A percentile compares a stretch with the other conserved stretches of the same genome.
Conservation (phyloP, 345 rosid genomes). For the Camelina hispida region DNA sequence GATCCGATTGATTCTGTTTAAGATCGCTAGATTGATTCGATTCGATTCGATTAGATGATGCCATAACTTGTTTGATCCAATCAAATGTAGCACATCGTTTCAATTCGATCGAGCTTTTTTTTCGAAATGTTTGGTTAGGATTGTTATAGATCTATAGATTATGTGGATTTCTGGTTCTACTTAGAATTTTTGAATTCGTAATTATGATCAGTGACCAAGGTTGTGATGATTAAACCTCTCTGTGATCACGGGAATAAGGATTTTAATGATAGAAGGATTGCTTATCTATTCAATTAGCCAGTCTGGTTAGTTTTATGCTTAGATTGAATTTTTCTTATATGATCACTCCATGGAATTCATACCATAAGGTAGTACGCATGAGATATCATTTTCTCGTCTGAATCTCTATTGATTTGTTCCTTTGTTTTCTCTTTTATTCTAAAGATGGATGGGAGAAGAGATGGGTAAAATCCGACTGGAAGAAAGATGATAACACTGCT, state of each 20-base stretch:
- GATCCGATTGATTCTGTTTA: not conserved
- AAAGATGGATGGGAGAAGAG: constrained; percentile 94
- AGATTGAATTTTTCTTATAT: too few relatives aligned
- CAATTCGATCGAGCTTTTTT: not conserved
- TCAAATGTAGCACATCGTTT: too few relatives aligned
- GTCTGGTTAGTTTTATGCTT: too few relatives aligned
- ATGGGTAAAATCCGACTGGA: constrained; percentile 96
- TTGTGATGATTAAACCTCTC: too few relatives aligned
- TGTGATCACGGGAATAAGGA: not conserved
- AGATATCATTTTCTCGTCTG: too few relatives aligned
- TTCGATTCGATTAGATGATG: too few relatives aligned
- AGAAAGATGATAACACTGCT: constrained; percentile 79
- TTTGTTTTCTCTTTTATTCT: not conserved
- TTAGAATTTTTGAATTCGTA: not conserved
- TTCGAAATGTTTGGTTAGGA: constrained; percentile 9
- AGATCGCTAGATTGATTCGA: not conserved
- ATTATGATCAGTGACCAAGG: too few relatives aligned
- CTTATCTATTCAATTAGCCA: too few relatives aligned
- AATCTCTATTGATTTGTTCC: too few relatives aligned
- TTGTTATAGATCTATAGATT: constrained; percentile 28
- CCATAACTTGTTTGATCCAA: too few relatives aligned
- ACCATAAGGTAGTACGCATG: too few relatives aligned
- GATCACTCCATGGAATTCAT: too few relatives aligned
- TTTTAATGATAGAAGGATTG: not conserved
- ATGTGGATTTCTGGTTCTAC: constrained; percentile 7